Evolutionary conservation across 352 stramenopile genomes (phyloP).

Genomic region (Thalassiosira livingstoniorum): DNA sequence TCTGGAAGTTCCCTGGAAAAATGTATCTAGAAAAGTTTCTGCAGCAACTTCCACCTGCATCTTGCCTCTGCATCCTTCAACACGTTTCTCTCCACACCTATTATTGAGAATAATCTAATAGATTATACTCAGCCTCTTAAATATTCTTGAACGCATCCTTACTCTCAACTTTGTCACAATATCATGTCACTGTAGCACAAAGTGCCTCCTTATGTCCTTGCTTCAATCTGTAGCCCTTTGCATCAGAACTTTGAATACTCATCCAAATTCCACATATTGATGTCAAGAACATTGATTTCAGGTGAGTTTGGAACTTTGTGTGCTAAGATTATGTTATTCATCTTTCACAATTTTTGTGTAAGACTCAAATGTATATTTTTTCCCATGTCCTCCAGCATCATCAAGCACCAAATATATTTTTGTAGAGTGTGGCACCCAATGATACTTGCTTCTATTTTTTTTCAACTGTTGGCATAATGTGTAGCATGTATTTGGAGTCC

Average conservation of each 20-base stretch:
- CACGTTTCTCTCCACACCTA: too few relatives aligned
- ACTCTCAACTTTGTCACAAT: background rate
- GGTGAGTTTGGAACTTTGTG: background rate
- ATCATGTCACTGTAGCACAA: background rate
- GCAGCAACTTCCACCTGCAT: too few relatives aligned
- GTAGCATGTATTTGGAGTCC: background rate
- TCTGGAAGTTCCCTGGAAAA: too few relatives aligned
- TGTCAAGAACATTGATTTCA: background rate
- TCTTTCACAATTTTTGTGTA: background rate
- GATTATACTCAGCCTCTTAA: constrained; percentile 52
- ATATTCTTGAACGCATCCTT: constrained; percentile 16
- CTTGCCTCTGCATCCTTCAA: too few relatives aligned
- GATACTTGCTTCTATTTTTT: background rate
- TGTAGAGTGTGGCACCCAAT: background rate
- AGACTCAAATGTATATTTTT: background rate
- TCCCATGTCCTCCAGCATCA: background rate
- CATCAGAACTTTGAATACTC: background rate
- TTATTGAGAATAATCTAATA: too few relatives aligned
- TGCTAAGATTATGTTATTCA: background rate
- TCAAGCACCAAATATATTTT: background rate
- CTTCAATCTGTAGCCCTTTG: background rate
- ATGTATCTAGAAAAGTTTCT: too few relatives aligned
- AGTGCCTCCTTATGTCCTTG: background rate
- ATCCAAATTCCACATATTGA: background rate
- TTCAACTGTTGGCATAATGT: background rate